Percentiles rank a stretch among this genome's conserved stretches.
Evolutionary conservation across 2,329 filamentous ascomycete species (phyloP).

Genomic region (Clonostachys solani): DNA sequence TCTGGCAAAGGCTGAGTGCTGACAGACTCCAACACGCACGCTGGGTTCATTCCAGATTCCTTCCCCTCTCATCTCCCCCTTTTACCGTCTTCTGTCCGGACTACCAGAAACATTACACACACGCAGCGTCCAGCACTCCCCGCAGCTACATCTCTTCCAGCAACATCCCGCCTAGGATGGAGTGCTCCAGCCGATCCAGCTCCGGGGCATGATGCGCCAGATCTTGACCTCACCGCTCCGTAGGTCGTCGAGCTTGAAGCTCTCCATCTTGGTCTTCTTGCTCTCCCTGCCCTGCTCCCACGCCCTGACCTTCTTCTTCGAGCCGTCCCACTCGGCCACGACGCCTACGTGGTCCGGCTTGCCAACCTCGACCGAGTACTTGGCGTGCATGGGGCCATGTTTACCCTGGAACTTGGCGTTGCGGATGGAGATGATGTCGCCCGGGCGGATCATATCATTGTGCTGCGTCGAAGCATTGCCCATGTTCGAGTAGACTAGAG

Average conservation of each 20-base stretch:
- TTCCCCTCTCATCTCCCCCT: too few species aligned
- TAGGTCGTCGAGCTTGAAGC: constrained; percentile 89
- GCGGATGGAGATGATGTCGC: constrained; percentile 88
- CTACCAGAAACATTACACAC: too few species aligned
- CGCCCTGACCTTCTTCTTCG: constrained; percentile 92
- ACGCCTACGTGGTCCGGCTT: constrained; percentile 86
- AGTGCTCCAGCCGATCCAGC: constrained; percentile 85
- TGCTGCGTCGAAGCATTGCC: constrained; percentile 90
- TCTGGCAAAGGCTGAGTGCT: too few species aligned
- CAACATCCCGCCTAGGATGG: too few species aligned
- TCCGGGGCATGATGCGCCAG: constrained; percentile 89
- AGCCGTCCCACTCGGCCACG: constrained; percentile 96
- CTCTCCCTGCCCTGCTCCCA: constrained; percentile 95
- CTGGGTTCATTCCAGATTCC: too few species aligned
- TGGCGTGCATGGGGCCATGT: constrained; percentile 90
- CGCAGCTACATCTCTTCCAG: too few species aligned
- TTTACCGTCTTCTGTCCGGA: too few species aligned
- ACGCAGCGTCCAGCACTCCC: too few species aligned
- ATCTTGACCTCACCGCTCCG: constrained; percentile 94
- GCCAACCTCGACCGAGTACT: constrained; percentile 85
- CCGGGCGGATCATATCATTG: constrained; percentile 87
- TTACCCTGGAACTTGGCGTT: constrained; percentile 95
- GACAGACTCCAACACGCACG: too few species aligned
- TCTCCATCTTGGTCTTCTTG: constrained; percentile 90
- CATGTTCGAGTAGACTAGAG: constrained; percentile 89